Evolutionary conservation across 176 grass and related monocot species (phyloP).

Genomic region (Aegilops bicornis): DNA sequence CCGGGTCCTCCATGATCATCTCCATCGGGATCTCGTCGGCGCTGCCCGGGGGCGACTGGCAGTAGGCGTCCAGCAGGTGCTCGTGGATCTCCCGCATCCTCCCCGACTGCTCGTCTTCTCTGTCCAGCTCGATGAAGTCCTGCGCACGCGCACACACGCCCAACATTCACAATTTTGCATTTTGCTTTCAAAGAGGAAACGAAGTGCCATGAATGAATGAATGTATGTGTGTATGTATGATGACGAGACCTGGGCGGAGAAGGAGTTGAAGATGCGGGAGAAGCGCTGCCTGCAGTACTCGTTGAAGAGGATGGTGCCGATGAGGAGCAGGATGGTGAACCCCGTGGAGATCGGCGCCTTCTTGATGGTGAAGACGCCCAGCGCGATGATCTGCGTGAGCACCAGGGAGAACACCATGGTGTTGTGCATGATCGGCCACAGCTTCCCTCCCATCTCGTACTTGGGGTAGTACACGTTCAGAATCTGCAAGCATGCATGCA

Average conservation of each 20-base stretch:
- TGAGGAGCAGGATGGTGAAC: slow-evolving; percentile 69
- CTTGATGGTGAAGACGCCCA: slow-evolving; percentile 80
- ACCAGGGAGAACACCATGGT: slow-evolving; percentile 73
- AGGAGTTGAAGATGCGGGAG: slow-evolving; percentile 62
- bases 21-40: slow-evolving; percentile 18
- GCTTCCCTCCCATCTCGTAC: slow-evolving; percentile 81
- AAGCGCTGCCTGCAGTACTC: slow-evolving; percentile 78
- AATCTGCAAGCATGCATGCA: slow-evolving; percentile 42
- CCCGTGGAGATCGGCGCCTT: slow-evolving; percentile 37
- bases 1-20: slow-evolving; percentile 29
- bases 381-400: slow-evolving; percentile 74
- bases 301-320: slow-evolving; percentile 79
- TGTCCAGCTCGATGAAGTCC: slow-evolving; percentile 94
- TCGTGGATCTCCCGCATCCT: slow-evolving; percentile 83
- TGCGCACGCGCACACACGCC: slow-evolving; percentile 8
- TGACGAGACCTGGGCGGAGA: slow-evolving; percentile 68
- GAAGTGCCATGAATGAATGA: not conserved
- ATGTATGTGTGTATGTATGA: not conserved
- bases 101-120: slow-evolving; percentile 74
- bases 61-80: slow-evolving; percentile 73
- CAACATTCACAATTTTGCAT: no score
- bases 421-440: slow-evolving; percentile 95
- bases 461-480: slow-evolving; percentile 81
- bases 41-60: slow-evolving; percentile 27
- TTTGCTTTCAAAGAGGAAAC: not conserved